Evolutionary conservation across 345 rosid species (phyloP).

Genomic region (Cardamine resedifolia): DNA sequence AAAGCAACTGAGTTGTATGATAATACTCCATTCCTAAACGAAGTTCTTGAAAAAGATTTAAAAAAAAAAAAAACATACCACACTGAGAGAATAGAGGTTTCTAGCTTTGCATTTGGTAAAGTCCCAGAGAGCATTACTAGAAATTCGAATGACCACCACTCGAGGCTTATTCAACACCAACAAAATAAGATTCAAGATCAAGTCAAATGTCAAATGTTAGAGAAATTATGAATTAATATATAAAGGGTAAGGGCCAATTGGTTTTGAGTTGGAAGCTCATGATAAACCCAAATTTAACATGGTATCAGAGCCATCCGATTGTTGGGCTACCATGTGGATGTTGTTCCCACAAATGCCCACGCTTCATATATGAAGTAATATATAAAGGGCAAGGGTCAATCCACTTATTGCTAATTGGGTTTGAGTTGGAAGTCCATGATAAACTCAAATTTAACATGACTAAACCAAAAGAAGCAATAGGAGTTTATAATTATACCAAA

Average conservation of each 20-base stretch:
- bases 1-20: constrained; percentile 7
- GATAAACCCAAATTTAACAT: no score
- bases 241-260: no score
- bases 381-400: no score
- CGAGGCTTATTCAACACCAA: constrained; percentile 54
- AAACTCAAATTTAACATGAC: no score
- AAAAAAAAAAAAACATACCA: constrained; percentile 60
- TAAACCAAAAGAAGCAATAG: neutral
- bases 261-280: no score
- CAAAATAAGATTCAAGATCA: neutral
- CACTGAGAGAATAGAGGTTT: constrained; percentile 81
- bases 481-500: constrained; percentile 48
- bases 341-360: no score
- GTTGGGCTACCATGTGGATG: no score
- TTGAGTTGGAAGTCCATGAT: no score
- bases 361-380: no score
- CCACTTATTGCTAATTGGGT: no score
- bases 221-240: no score
- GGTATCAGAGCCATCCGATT: no score
- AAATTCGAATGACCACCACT: constrained; percentile 97
- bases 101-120: constrained; percentile 80
- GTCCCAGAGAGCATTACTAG: constrained; percentile 81
- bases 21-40: neutral
- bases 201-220: neutral
- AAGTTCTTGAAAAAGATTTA: neutral